Evolutionary conservation across 2,329 filamentous ascomycete species (phyloP).

Genomic region (Diplodia corticola): DNA sequence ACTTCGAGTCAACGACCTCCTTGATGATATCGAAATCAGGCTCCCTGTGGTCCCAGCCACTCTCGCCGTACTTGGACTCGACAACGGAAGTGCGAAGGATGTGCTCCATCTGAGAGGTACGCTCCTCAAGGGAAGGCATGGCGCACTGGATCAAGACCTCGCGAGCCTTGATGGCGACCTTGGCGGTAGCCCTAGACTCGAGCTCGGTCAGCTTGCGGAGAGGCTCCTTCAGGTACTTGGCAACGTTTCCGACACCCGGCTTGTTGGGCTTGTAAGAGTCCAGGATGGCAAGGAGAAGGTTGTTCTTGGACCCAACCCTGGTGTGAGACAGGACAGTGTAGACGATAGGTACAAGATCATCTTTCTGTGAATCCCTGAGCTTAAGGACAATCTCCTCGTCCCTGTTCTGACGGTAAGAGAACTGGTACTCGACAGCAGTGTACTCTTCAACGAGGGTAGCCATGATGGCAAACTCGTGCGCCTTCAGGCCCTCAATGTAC

Average conservation of each 20-base stretch:
- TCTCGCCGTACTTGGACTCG: slow-evolving; percentile 96
- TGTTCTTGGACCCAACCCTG: slow-evolving; percentile 89
- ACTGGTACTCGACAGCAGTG: slow-evolving; percentile 79
- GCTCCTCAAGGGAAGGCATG: slow-evolving; percentile 92
- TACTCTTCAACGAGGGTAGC: slow-evolving; percentile 77
- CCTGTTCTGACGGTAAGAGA: slow-evolving; percentile 79
- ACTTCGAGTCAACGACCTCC: slow-evolving; percentile 98
- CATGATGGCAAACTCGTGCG: slow-evolving; percentile 83
- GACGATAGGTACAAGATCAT: slow-evolving; percentile 81
- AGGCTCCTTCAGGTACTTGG: slow-evolving; percentile 79
- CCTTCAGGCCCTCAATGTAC: slow-evolving; percentile 86
- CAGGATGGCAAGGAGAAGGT: slow-evolving; percentile 84
- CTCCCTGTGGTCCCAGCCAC: slow-evolving; percentile 93
- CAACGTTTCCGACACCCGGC: slow-evolving; percentile 83
- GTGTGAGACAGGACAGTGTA: slow-evolving; percentile 92
- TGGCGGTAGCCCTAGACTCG: slow-evolving; percentile 81
- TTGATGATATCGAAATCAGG: slow-evolving; percentile 89
- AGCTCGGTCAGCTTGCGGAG: slow-evolving; percentile 88
- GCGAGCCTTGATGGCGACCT: slow-evolving; percentile 95
- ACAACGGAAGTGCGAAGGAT: slow-evolving; percentile 94
- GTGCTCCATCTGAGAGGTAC: slow-evolving; percentile 95
- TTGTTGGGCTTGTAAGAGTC: slow-evolving; percentile 95
- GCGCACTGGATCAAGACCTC: slow-evolving; percentile 98
- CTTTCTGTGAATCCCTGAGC: slow-evolving; percentile 94
- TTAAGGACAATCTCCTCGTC: slow-evolving; percentile 93